Evolutionary conservation across 495 filamentous ascomycete species (phyloP).

Genomic region (Penicillium arizonense): DNA sequence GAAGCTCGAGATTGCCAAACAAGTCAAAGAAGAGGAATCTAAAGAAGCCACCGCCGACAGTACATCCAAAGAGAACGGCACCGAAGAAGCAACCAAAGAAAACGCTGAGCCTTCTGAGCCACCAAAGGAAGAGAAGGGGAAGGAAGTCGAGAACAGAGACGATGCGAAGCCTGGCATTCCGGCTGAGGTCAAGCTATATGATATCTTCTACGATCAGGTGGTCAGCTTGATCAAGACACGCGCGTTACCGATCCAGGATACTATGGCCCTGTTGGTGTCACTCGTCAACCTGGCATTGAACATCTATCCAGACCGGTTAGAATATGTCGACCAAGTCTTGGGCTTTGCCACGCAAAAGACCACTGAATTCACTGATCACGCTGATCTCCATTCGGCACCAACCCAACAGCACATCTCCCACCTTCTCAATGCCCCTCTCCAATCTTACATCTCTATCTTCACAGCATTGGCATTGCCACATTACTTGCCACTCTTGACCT

Average conservation of each 20-base stretch:
- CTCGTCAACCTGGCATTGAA: slow-evolving; percentile 90
- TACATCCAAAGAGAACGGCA: slow-evolving; percentile 39
- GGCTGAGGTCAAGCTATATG: slow-evolving; percentile 84
- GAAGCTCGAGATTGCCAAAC: slow-evolving; percentile 69
- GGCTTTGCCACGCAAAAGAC: slow-evolving; percentile 87
- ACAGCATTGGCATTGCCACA: slow-evolving; percentile 88
- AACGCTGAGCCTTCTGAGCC: slow-evolving; percentile 12
- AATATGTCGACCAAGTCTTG: slow-evolving; percentile 94
- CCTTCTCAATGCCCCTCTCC: slow-evolving; percentile 83
- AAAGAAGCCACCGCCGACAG: slow-evolving; percentile 30
- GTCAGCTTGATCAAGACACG: slow-evolving; percentile 88
- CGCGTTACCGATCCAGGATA: slow-evolving; percentile 89
- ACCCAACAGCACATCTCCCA: slow-evolving; percentile 86
- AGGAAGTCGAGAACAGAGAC: slow-evolving; percentile 17
- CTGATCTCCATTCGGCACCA: slow-evolving; percentile 84
- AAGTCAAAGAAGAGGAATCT: slow-evolving; percentile 44
- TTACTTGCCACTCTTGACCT: slow-evolving; percentile 84
- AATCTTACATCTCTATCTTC: slow-evolving; percentile 88
- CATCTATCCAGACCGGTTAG: slow-evolving; percentile 87
- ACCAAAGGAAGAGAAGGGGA: slow-evolving; percentile 16
- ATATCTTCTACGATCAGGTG: slow-evolving; percentile 97
- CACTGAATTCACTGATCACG: slow-evolving; percentile 84
- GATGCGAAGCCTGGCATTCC: slow-evolving; percentile 64
- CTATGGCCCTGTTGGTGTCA: slow-evolving; percentile 86
- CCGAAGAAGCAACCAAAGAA: slow-evolving; percentile 29